These are phyloP conservation scores for Aureobasidium pullulans DNA, from an alignment of 2,329 filamentous ascomycete genomes.

Conservation along the genomic window DNA sequence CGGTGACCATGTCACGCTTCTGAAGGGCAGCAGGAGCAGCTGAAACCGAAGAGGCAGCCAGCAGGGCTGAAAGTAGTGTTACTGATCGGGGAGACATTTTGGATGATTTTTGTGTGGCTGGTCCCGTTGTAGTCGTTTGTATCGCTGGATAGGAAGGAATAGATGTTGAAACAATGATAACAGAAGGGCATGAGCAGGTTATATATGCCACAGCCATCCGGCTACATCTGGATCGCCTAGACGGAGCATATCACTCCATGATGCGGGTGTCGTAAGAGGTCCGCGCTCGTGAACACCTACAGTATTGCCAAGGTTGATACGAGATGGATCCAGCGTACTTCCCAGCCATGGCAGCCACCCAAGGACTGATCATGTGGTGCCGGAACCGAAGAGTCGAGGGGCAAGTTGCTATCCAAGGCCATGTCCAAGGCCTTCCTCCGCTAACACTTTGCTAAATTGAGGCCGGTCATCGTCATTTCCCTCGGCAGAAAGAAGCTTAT, in stretches of 20 bases:
- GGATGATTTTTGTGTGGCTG: not conserved
- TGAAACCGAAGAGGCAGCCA: not conserved
- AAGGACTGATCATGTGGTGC: not conserved
- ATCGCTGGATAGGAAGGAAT: not conserved
- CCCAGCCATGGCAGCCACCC: not conserved
- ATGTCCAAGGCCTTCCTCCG: not conserved
- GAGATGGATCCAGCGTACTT: conserved; percentile 1
- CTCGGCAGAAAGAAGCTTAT: conserved; percentile 4
- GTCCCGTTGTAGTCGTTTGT: not conserved
- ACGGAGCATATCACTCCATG: not conserved
- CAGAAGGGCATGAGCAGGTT: not conserved
- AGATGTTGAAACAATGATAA: not conserved
- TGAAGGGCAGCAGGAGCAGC: conserved; percentile 20
- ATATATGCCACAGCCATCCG: not conserved
- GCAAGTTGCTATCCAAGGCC: not conserved
- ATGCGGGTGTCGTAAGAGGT: not conserved
- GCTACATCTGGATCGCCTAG: not conserved
- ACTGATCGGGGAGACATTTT: not conserved
- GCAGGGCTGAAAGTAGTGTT: not conserved
- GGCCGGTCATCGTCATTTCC: conserved; percentile 3
- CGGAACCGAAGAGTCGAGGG: not conserved
- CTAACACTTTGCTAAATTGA: conserved; percentile 4
- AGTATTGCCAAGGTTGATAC: not conserved
- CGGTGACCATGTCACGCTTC: conserved; percentile 32
- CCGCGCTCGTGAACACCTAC: not conserved